These are phyloP conservation scores for Trematosphaeria pertusa DNA, from an alignment of 2,329 filamentous ascomycete species.

Conservation along the genomic window DNA sequence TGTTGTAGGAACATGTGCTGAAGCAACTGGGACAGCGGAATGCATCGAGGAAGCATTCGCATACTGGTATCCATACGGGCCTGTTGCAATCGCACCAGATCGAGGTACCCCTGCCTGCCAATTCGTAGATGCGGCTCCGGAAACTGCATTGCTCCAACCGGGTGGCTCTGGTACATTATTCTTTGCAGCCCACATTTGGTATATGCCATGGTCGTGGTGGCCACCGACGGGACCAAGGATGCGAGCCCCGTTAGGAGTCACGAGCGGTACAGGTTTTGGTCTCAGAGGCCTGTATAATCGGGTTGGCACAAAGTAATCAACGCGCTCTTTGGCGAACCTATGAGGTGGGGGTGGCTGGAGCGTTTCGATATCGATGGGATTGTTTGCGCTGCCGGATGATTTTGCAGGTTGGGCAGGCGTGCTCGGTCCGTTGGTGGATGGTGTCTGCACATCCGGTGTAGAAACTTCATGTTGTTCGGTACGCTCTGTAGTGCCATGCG, in stretches of 20 bases:
- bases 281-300: constrained; percentile 10
- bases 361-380: constrained; percentile 35
- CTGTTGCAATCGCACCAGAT: neutral
- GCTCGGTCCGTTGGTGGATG: too few species aligned
- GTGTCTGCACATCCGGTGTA: too few species aligned
- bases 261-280: constrained; percentile 10
- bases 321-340: constrained; percentile 16
- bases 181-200: constrained; percentile 22
- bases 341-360: constrained; percentile 20
- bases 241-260: constrained; percentile 8
- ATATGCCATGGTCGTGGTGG: constrained; percentile 22
- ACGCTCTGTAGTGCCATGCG: too few species aligned
- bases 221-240: constrained; percentile 18
- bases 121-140: neutral
- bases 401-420: constrained; percentile 5
- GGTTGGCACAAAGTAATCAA: constrained; percentile 11
- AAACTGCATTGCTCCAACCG: neutral
- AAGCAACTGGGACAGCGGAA: too few species aligned
- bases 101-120: neutral
- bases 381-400: constrained; percentile 21
- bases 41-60: neutral
- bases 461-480: too few species aligned
- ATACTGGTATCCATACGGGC: neutral
- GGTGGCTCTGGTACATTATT: constrained; percentile 6
- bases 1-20: too few species aligned